Evolutionary conservation across 306 rosid genomes (phyloP), one percentile per base, ranked within the genome.

Genomic region (Alnus rubra): DNA sequence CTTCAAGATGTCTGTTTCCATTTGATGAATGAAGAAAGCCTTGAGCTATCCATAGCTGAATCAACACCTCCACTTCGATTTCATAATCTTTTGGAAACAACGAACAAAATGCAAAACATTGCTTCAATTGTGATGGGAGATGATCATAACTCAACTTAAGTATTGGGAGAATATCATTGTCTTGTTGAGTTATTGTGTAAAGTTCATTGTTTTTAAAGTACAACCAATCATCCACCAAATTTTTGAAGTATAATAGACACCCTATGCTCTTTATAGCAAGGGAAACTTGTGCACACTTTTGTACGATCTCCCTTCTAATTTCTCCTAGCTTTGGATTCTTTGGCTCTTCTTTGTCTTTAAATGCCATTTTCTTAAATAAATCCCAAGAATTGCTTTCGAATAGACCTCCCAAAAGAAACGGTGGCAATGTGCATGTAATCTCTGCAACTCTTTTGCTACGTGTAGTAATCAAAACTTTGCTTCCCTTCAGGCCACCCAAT

Each of bases 381-480:
- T 7, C 48, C 81, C 78, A 73, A 2, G 49, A 44, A 28, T 64
- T 28, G 23, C 51, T 23, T 33, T 4, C n/a, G 33, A 10, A n/a
- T 23, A 78, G 48, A 30, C 56, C 72, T 11, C 31, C 28, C 2
- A 78, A 44, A 42, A 8, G 2, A 47, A 31, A 9, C 10, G 65
- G 55, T 1, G 28, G 7, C 3, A 30, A 28, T 5, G 47, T 0
- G 70, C 78, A 28, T 1, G 45, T 59, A n/a, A 60, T 16, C 56
- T 78, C 45, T n/a, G 69, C 75, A 39, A 78, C 75, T 50, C 4
- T 49, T 9, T 39, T 11, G 42, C 31, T 37, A 10, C 81, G 60
- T n/a, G 75, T 39, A 47, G 81, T 78, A 19, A 69, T 11, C 5
- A 78, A n/a, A 14, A 78, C 69, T 44, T 48, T 78, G 56, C 81